Evolutionary conservation across 345 rosid genomes (phyloP), one percentile per base, ranked within the genome.

Genomic region (Boechera retrofracta): DNA sequence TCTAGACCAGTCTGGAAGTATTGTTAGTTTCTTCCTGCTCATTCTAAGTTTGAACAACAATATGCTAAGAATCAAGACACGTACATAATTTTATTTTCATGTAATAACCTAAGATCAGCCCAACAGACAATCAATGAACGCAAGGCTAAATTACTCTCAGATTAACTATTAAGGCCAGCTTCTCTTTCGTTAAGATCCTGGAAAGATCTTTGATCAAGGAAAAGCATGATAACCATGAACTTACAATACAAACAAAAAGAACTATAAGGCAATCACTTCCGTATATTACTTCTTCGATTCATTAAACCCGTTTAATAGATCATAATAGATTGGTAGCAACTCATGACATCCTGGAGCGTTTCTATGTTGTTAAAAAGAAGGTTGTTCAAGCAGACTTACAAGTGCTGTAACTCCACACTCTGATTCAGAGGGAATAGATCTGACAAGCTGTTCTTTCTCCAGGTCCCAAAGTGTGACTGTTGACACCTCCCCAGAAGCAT

Each of bases 381-480:
- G 32, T 38, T 64, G 69, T 16, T n/a, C 48, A 51, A 45, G 70
- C 51, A 55, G 72, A 86, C 94, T 84, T 81, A 93, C 99, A 89
- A 93, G 74, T 58, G 96, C 92, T 64, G 99, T 89, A 70, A 91
- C 77, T 41, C 91, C 86, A 74, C 90, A 88, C 38, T 93, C 96
- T 35, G 98, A 81, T 35, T 86, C 85, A 32, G 92, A 82, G 9
- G 91, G 86, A 77, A 96, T 77, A 61, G 97, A 79, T 79, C 84
- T 84, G 81, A 91, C 75, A 49, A 89, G 89, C 78, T 86, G 92
- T 83, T 93, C 99, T 79, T 87, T 96, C 48, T 96, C 99, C 66
- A 96, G 80, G 86, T 96, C 97, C 98, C 98, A 96, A 64, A 89
- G 84, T 85, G 81, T 77, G 76, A 96, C 83, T 52, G 95, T 86